These are phyloP conservation scores for Astraeus odoratus DNA, from an alignment of 768 basidiomycete genomes.

Conservation along the genomic window DNA sequence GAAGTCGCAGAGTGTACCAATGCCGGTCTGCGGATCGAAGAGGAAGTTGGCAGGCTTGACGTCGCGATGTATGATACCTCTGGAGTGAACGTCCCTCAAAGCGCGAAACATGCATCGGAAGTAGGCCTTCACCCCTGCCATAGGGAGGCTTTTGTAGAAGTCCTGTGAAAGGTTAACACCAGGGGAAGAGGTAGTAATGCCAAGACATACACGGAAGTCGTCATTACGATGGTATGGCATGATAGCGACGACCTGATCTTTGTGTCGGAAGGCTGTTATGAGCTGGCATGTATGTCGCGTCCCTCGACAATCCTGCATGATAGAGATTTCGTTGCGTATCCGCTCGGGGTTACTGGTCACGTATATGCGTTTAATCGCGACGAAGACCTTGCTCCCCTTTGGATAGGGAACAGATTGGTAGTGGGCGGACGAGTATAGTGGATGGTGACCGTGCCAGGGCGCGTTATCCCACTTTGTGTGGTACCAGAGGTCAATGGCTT, in stretches of 20 bases:
- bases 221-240: conserved; percentile 92
- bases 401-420: conserved; percentile 47
- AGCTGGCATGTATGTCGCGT: conserved; percentile 87
- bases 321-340: conserved; percentile 87
- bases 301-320: conserved; percentile 80
- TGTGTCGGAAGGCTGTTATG: conserved; percentile 86
- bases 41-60: conserved; percentile 98
- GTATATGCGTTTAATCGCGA: conserved; percentile 95
- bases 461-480: conserved; percentile 72
- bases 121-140: conserved; percentile 76
- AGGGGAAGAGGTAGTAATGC: not conserved
- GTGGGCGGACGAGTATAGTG: conserved; percentile 54
- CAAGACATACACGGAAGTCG: conserved; percentile 80
- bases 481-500: conserved; percentile 77
- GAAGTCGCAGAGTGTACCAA: conserved; percentile 89
- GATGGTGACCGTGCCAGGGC: conserved; percentile 66
- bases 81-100: conserved; percentile 77
- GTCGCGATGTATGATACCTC: conserved; percentile 90
- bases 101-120: conserved; percentile 89
- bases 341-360: conserved; percentile 92
- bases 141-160: conserved; percentile 69
- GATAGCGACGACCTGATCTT: conserved; percentile 88
- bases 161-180: conserved; percentile 39
- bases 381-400: conserved; percentile 54
- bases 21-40: conserved; percentile 76